Evolutionary conservation across 306 rosid genomes (phyloP).

Genomic region (Sechiopsis laciniata): DNA sequence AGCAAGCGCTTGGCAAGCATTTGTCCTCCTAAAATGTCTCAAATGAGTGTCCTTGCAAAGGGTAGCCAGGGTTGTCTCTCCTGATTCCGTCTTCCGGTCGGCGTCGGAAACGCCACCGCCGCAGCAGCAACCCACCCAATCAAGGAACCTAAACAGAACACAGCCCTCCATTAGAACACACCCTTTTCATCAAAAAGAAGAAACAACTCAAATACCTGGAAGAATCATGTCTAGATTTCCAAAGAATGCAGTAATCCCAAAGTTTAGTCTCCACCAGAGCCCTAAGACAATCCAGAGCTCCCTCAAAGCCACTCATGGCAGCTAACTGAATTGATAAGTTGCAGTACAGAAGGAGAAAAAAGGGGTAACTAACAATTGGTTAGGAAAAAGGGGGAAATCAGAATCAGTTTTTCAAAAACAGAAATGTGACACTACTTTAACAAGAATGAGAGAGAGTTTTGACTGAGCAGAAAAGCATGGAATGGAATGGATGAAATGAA

Average conservation of each 20-base stretch:
- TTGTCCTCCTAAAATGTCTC: constrained; percentile 50
- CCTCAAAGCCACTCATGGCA: constrained; percentile 26
- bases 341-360: neutral
- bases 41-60: constrained; percentile 48
- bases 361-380: neutral
- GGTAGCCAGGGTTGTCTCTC: constrained; percentile 15
- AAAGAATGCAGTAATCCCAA: constrained; percentile 68
- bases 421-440: neutral
- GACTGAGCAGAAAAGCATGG: constrained; percentile 12
- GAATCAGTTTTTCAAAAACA: constrained; percentile 20
- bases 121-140: constrained; percentile 78
- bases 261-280: constrained; percentile 41
- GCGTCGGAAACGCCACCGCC: constrained; percentile 36
- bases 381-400: neutral
- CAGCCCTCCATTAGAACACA: neutral
- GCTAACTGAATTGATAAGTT: neutral
- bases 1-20: constrained; percentile 50
- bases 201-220: constrained; percentile 25
- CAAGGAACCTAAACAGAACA: constrained; percentile 43
- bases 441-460: constrained; percentile 6
- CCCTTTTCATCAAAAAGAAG: neutral
- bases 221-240: constrained; percentile 75
- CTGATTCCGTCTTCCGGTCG: constrained; percentile 35
- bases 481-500: constrained; percentile 2
- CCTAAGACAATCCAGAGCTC: constrained; percentile 47